Evolutionary conservation across 192 early-diverging fungal species (phyloP).

Genomic region (Backusella tarrabulga): DNA sequence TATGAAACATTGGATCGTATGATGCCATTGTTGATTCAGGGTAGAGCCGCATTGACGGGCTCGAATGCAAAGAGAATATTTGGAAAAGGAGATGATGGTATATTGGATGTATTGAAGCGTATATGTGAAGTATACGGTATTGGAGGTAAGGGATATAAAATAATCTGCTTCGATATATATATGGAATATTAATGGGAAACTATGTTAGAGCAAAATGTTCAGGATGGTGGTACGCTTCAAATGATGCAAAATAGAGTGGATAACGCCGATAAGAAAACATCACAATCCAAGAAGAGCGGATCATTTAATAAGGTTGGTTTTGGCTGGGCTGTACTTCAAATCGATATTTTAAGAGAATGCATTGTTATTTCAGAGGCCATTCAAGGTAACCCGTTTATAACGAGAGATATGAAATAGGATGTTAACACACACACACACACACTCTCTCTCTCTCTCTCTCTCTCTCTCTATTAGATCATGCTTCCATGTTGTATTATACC

Average conservation of each 20-base stretch:
- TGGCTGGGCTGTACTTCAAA: constrained; percentile 81
- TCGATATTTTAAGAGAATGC: constrained; percentile 74
- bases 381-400: constrained; percentile 51
- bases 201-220: constrained; percentile 21
- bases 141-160: constrained; percentile 24
- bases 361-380: constrained; percentile 66
- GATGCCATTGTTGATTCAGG: constrained; percentile 33
- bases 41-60: constrained; percentile 12
- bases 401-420: not conserved
- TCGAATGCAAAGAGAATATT: not conserved
- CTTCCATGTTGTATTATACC: constrained; percentile 59
- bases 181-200: not conserved
- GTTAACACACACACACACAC: constrained; percentile 7
- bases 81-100: constrained; percentile 43
- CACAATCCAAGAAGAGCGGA: not conserved
- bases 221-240: constrained; percentile 26
- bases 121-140: constrained; percentile 73
- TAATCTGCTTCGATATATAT: not conserved
- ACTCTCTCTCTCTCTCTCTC: not conserved
- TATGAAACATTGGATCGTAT: constrained; percentile 31
- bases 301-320: constrained; percentile 21
- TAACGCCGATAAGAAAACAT: not conserved
- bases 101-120: constrained; percentile 62
- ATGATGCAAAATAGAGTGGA: constrained; percentile 4
- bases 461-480: constrained; percentile 47